Conservation (phyloP, 1,284 basidiomycete species). For the Coniferiporia sulphurascens region DNA sequence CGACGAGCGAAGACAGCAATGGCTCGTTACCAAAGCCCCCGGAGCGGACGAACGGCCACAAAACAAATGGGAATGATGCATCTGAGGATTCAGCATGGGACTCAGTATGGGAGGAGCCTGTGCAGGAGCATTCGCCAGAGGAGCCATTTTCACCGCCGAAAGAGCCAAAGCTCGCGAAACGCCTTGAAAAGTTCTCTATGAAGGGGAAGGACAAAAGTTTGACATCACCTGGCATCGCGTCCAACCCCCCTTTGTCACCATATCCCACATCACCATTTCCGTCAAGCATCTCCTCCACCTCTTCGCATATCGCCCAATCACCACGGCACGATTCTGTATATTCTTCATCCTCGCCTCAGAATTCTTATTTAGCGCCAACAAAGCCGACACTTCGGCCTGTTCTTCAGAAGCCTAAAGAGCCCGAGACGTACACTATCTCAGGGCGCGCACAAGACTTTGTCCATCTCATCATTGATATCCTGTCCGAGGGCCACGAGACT, state of each 20-base stretch:
- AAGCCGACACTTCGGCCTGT: slow-evolving; percentile 12
- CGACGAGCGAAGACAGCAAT: background rate
- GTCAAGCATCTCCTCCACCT: slow-evolving; percentile 10
- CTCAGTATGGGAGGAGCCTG: slow-evolving; percentile 55
- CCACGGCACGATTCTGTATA: background rate
- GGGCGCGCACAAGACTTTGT: slow-evolving; percentile 12
- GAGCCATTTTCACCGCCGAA: slow-evolving; percentile 28
- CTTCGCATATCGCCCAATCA: background rate
- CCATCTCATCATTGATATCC: slow-evolving; percentile 1
- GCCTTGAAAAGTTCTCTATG: slow-evolving; percentile 52
- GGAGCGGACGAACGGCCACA: slow-evolving; percentile 9
- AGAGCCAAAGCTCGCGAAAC: slow-evolving; percentile 45
- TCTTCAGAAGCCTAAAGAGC: slow-evolving; percentile 13
- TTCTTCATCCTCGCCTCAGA: background rate
- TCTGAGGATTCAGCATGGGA: slow-evolving; percentile 43
- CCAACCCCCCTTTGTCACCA: slow-evolving; percentile 20
- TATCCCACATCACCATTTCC: slow-evolving; percentile 17
- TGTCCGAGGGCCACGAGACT: slow-evolving; percentile 33
- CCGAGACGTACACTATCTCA: slow-evolving; percentile 13
- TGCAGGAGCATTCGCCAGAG: slow-evolving; percentile 24
- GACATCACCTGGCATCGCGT: slow-evolving; percentile 19
- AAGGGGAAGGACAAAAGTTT: slow-evolving; percentile 42
- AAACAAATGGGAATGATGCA: slow-evolving; percentile 20
- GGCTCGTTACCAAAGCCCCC: slow-evolving; percentile 17
- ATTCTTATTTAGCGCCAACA: background rate